Evolutionary conservation across 805 yeast genomes (phyloP), one percentile per base, ranked within the genome.

Genomic region (Kazachstania africana): DNA sequence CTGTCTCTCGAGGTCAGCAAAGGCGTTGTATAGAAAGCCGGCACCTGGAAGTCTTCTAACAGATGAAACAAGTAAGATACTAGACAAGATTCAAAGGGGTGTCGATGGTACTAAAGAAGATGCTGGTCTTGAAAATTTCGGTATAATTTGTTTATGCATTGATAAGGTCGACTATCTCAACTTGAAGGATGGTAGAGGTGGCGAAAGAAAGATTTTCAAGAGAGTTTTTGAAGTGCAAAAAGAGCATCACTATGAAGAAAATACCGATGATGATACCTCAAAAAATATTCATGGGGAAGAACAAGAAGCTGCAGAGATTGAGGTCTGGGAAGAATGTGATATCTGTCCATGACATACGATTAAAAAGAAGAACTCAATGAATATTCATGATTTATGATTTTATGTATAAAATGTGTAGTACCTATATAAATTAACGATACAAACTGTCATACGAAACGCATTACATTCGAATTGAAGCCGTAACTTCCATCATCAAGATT

Each of bases 101-200:
- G 94, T 83, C 12, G 94, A 83, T 55, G 94, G 94, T 6, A 66
- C 71, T 27, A 68, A 71, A 46, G 75, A 72, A 31, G 75, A 70
- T 19, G 72, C 70, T 17, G 74, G 78, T 1, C 57, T 67, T 34
- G 75, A 72, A 47, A 74, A 80, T 50, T 82, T 78, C 49, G 73
- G 74, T 1, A 71, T 81, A 16, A 70, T 80, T 18, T 74, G 78
- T 24, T 53, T 83, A 60, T 72, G 80, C 46, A 67, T 77, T 24
- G 78, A 81, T 32, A 60, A 66, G 28, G 93, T 79, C 8, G 94
- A 83, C 52, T 68, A 65, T 47, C 66, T 75, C 32, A 77, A 75
- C 39, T 57, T 75, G 38, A 74, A 71, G 31, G 72, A 71, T 39
- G 63, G 62, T 5, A 36, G 44, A 13, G 55, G 57, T 31, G 57